A percentile compares a stretch with the other conserved stretches of the same genome.
phyloP scores from a whole-genome alignment of 805 yeast species.

The Saccharomycopsis fermentans region DNA sequence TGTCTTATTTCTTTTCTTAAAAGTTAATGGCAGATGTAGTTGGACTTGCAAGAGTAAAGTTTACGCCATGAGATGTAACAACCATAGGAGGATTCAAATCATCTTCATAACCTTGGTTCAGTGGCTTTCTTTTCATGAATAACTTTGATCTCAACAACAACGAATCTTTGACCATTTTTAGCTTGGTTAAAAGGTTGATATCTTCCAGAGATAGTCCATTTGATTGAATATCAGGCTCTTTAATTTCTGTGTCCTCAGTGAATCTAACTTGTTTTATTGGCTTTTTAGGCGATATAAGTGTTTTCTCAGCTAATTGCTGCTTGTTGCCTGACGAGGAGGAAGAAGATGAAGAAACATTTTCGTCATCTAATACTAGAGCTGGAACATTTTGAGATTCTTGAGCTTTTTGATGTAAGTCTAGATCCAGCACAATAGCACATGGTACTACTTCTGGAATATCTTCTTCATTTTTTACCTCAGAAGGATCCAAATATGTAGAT shows the following conservation, averaged over 20 bases:
- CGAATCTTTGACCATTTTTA: slow-evolving; percentile 11
- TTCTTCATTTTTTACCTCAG: neutral
- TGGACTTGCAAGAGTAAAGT: neutral
- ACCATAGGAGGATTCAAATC: neutral
- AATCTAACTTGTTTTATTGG: neutral
- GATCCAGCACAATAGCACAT: neutral
- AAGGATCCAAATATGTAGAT: neutral
- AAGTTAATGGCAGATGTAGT: neutral
- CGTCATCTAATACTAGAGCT: neutral
- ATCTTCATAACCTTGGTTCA: neutral
- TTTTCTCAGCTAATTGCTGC: neutral
- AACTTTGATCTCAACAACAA: slow-evolving; percentile 6
- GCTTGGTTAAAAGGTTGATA: slow-evolving; percentile 13
- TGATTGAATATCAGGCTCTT: neutral
- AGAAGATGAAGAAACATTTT: neutral
- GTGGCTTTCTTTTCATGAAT: slow-evolving; percentile 2
- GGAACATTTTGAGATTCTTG: neutral
- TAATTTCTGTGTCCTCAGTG: neutral
- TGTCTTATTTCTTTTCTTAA: neutral
- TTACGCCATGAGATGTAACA: neutral
- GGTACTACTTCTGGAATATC: neutral
- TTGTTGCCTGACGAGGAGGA: neutral
- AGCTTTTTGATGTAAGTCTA: neutral
- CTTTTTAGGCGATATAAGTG: neutral
- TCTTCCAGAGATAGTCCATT: slow-evolving; percentile 11